These are phyloP conservation scores for Didymella pinodella DNA, from an alignment of 2,329 filamentous ascomycete genomes.

Conservation along the genomic window DNA sequence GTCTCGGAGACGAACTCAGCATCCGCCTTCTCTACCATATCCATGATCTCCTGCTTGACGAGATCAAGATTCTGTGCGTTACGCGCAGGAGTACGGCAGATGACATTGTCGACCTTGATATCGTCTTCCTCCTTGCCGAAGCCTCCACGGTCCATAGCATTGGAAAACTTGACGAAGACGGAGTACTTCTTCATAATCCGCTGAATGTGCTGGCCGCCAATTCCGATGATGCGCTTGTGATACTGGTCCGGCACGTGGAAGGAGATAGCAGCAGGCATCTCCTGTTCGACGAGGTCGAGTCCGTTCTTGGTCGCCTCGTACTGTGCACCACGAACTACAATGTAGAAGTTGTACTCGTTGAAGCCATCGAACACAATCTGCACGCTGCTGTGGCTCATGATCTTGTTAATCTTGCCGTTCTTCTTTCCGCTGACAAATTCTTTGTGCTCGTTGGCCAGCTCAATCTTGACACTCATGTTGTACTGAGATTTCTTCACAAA, in stretches of 20 bases:
- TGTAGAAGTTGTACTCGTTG: constrained; percentile 99
- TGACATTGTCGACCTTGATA: constrained; percentile 98
- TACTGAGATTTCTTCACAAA: constrained; percentile 88
- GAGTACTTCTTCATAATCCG: constrained; percentile 99
- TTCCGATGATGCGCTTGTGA: constrained; percentile 98
- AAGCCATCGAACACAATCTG: constrained; percentile 99
- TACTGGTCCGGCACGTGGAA: constrained; percentile 99
- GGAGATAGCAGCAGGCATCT: constrained; percentile 98
- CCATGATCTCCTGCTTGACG: constrained; percentile 98
- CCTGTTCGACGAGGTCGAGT: constrained; percentile 91
- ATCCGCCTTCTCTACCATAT: constrained; percentile 98
- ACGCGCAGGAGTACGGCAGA: constrained; percentile 94
- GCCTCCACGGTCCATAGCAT: constrained; percentile 95
- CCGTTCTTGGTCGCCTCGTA: constrained; percentile 96
- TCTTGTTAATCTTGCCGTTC: constrained; percentile 99
- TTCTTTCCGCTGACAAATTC: constrained; percentile 99
- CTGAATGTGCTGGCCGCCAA: constrained; percentile 97
- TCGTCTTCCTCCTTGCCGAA: constrained; percentile 97
- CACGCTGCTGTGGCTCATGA: constrained; percentile 99
- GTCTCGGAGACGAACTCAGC: constrained; percentile 96
- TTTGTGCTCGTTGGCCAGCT: constrained; percentile 98
- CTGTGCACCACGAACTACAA: constrained; percentile 90
- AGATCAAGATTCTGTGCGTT: constrained; percentile 97
- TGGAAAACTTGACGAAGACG: constrained; percentile 99
- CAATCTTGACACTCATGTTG: constrained; percentile 96